phyloP scores from a whole-genome alignment of 768 basidiomycete genomes.

The Hypholoma fasciculare region DNA sequence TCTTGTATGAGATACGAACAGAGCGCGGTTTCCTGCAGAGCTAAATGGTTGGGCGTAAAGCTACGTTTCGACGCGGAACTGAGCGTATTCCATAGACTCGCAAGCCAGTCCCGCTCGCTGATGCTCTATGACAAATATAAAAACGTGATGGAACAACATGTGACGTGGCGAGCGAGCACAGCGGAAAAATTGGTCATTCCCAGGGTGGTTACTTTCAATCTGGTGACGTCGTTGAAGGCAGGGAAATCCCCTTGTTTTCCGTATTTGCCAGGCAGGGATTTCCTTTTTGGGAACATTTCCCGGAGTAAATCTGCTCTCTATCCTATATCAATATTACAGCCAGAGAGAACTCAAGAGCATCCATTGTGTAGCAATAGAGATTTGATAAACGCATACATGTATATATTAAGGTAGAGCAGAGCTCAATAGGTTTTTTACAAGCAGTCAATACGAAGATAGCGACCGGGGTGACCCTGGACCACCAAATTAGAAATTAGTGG shows the following conservation, averaged over 20 bases:
- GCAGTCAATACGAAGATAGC: neutral
- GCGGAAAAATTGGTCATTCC: constrained; percentile 11
- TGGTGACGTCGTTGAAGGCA: constrained; percentile 2
- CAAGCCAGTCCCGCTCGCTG: too few relatives aligned
- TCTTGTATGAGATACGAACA: too few relatives aligned
- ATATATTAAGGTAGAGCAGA: too few relatives aligned
- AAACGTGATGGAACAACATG: too few relatives aligned
- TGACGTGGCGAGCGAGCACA: too few relatives aligned
- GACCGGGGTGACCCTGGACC: neutral
- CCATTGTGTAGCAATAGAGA: neutral
- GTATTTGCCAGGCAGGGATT: constrained; percentile 1
- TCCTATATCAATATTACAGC: neutral
- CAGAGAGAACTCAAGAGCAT: neutral
- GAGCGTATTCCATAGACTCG: too few relatives aligned
- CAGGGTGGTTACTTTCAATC: neutral
- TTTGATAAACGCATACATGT: too few relatives aligned
- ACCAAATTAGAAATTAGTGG: neutral
- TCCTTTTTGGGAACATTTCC: neutral
- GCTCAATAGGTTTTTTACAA: too few relatives aligned
- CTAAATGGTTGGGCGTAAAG: too few relatives aligned
- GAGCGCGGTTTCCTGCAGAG: too few relatives aligned
- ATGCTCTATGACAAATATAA: too few relatives aligned
- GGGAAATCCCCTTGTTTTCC: neutral
- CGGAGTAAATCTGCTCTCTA: neutral
- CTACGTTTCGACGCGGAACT: neutral